Percentiles rank a stretch among this genome's conserved stretches.
These are phyloP conservation scores for Heterococcus sp. DNA, from an alignment of 108 stramenopile genomes.

Conservation along the genomic window DNA sequence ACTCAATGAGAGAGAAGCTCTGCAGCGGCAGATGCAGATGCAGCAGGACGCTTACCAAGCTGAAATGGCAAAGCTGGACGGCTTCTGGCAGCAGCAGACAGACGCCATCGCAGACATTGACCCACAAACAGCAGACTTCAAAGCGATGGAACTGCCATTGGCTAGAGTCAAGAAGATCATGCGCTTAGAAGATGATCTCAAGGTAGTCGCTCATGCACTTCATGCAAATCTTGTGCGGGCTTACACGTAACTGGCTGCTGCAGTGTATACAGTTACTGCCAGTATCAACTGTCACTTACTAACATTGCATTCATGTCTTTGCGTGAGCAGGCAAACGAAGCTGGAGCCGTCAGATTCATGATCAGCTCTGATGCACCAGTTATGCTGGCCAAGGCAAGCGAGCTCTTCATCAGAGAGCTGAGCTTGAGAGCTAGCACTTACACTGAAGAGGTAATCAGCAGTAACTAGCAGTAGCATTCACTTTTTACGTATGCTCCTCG, in stretches of 20 bases:
- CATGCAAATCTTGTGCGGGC: too few species aligned
- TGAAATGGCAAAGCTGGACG: slow-evolving; percentile 19
- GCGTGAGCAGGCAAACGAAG: too few species aligned
- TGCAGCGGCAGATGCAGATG: slow-evolving; percentile 30
- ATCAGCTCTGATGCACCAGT: slow-evolving; percentile 47
- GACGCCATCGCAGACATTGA: slow-evolving; percentile 12
- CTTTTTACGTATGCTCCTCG: too few species aligned
- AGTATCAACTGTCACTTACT: too few species aligned
- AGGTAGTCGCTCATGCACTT: too few species aligned
- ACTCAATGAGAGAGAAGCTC: background rate
- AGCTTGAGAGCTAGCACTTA: background rate
- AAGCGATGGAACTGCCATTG: slow-evolving; percentile 43
- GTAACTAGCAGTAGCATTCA: too few species aligned
- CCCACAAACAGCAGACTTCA: slow-evolving; percentile 44
- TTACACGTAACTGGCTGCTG: too few species aligned
- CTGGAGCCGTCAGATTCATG: slow-evolving; percentile 36
- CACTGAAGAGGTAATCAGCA: slow-evolving; percentile 11
- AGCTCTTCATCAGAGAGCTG: slow-evolving; percentile 45
- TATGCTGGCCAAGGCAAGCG: slow-evolving; percentile 49
- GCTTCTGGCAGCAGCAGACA: slow-evolving; percentile 12
- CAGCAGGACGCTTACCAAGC: slow-evolving; percentile 27
- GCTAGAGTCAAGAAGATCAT: slow-evolving; percentile 55
- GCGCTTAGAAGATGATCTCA: slow-evolving; percentile 48
- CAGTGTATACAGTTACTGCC: too few species aligned
- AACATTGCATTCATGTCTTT: too few species aligned